phyloP scores from a whole-genome alignment of 345 rosid species.

The Raphanus sativus region DNA sequence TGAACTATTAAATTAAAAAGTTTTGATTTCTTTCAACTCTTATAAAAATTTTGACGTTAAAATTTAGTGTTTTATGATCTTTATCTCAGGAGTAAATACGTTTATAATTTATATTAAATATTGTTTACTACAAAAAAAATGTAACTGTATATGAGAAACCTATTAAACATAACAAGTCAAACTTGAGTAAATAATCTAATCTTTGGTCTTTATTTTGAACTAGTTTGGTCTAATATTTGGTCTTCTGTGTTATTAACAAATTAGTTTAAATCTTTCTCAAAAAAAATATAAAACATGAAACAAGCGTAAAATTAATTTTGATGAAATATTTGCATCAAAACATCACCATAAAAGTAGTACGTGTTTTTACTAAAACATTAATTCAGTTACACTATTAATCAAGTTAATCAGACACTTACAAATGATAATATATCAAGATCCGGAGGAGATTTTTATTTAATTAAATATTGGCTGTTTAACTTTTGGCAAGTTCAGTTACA shows the following conservation, averaged over 20 bases:
- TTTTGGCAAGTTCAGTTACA: background rate
- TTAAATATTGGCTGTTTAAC: background rate
- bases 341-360: background rate
- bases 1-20: background rate
- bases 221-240: background rate
- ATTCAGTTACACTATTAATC: background rate
- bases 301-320: background rate
- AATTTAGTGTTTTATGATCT: background rate
- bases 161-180: background rate
- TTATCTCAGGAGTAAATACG: background rate
- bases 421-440: background rate
- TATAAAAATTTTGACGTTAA: background rate
- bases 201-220: background rate
- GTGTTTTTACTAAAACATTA: background rate
- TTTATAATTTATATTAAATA: background rate
- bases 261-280: background rate
- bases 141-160: background rate
- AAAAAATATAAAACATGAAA: background rate
- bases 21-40: background rate
- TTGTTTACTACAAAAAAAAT: background rate
- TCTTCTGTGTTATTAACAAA: background rate
- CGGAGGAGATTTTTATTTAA: background rate
- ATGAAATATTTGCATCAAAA: background rate
- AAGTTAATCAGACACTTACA: background rate
- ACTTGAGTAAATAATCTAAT: background rate